A percentile compares a stretch with the other conserved stretches of the same genome.
These are phyloP conservation scores for Kwoniella newhampshirensis DNA, from an alignment of 768 basidiomycete species.

Conservation along the genomic window DNA sequence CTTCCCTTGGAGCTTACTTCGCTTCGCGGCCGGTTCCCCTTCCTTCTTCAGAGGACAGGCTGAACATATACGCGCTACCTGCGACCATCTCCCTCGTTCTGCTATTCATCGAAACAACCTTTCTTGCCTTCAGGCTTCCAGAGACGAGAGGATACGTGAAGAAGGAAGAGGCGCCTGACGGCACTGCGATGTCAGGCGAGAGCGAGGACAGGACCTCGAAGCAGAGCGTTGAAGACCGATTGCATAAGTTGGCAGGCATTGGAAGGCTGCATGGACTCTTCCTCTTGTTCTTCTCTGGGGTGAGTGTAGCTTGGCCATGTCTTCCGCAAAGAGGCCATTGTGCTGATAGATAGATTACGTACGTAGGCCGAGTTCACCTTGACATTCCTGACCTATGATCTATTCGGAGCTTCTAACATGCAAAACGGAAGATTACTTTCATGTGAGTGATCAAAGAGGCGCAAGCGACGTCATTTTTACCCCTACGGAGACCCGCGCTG, in stretches of 20 bases:
- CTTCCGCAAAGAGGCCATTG: background rate
- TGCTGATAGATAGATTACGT: conserved; percentile 4
- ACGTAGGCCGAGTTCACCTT: conserved; percentile 91
- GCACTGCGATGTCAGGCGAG: conserved; percentile 21
- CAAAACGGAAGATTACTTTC: conserved; percentile 51
- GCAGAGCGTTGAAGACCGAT: conserved; percentile 52
- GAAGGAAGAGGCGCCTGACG: conserved; percentile 30
- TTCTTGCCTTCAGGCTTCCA: conserved; percentile 72
- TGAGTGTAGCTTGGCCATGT: too few species aligned
- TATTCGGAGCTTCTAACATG: conserved; percentile 50
- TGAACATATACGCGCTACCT: conserved; percentile 86
- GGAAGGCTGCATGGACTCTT: conserved; percentile 78
- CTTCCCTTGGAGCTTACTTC: conserved; percentile 93
- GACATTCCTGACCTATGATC: conserved; percentile 70
- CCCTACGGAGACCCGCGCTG: background rate
- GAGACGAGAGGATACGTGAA: conserved; percentile 71
- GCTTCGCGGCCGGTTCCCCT: conserved; percentile 77
- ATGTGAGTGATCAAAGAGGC: conserved; percentile 29
- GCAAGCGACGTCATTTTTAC: background rate
- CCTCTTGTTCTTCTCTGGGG: conserved; percentile 76
- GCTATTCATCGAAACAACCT: conserved; percentile 73
- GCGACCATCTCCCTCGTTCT: conserved; percentile 78
- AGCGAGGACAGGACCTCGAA: conserved; percentile 6
- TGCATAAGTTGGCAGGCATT: conserved; percentile 62
- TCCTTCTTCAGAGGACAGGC: conserved; percentile 10